Evolutionary conservation across 345 rosid species (phyloP).

Genomic region (Lepidium aucheri): DNA sequence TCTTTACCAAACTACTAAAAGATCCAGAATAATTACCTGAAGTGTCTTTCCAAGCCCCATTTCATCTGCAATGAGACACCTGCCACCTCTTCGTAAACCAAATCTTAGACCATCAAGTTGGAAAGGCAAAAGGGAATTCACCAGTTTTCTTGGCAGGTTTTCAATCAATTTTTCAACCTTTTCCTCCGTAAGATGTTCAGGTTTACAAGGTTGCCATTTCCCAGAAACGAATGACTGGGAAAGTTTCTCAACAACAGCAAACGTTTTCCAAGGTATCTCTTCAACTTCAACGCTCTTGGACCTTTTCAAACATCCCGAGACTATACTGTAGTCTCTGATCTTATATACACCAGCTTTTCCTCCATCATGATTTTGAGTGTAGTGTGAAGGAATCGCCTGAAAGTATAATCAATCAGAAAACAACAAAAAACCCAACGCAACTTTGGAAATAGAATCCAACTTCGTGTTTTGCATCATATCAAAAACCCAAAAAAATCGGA

Average conservation of each 20-base stretch:
- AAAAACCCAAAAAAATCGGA: not conserved
- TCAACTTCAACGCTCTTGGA: slow-evolving; percentile 46
- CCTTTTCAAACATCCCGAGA: slow-evolving; percentile 54
- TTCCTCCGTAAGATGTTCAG: slow-evolving; percentile 65
- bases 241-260: slow-evolving; percentile 62
- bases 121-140: slow-evolving; percentile 67
- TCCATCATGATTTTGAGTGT: slow-evolving; percentile 66
- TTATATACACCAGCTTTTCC: slow-evolving; percentile 77
- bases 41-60: slow-evolving; percentile 98
- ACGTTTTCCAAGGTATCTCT: slow-evolving; percentile 73
- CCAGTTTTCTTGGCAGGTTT: slow-evolving; percentile 53
- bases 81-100: slow-evolving; percentile 81
- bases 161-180: slow-evolving; percentile 49
- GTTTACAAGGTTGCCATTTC: slow-evolving; percentile 70
- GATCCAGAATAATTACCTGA: slow-evolving; percentile 41
- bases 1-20: not conserved
- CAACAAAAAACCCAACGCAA: not conserved
- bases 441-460: not conserved
- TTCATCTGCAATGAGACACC: slow-evolving; percentile 95
- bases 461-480: not conserved
- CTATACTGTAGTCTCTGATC: slow-evolving; percentile 54
- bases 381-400: slow-evolving; percentile 64
- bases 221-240: slow-evolving; percentile 43
- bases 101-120: slow-evolving; percentile 80
- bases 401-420: not conserved